Evolutionary conservation across 768 basidiomycete genomes (phyloP).

Genomic region (Lactifluus subvellereus): DNA sequence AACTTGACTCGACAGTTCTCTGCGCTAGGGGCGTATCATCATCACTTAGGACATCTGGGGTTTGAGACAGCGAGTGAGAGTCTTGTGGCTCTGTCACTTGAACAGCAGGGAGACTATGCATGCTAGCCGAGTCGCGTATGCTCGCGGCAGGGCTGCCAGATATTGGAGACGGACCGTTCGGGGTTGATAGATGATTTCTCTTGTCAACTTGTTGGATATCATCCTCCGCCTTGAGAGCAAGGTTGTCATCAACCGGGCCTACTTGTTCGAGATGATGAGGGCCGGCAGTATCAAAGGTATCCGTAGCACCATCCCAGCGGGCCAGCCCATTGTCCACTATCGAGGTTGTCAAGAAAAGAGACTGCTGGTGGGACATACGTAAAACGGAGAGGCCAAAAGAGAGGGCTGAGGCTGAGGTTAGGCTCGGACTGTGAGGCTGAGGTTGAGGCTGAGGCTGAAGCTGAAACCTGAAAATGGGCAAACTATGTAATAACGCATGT

Average conservation of each 20-base stretch:
- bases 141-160: slow-evolving; percentile 34
- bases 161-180: slow-evolving; percentile 35
- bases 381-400: not conserved
- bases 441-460: no score
- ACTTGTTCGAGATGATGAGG: slow-evolving; percentile 11
- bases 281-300: slow-evolving; percentile 8
- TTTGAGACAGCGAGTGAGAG: slow-evolving; percentile 33
- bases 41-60: slow-evolving; percentile 21
- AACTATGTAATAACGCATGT: not conserved
- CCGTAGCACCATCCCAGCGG: slow-evolving; percentile 13
- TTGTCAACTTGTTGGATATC: slow-evolving; percentile 19
- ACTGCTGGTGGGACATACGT: slow-evolving; percentile 20
- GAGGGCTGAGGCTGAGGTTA: not conserved
- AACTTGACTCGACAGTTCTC: slow-evolving; percentile 17
- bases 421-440: no score
- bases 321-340: slow-evolving; percentile 40
- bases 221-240: slow-evolving; percentile 22
- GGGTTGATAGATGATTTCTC: slow-evolving; percentile 22
- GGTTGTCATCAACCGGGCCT: slow-evolving; percentile 25
- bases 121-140: slow-evolving; percentile 46
- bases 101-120: slow-evolving; percentile 54
- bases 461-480: not conserved
- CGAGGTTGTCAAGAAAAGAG: slow-evolving; percentile 15
- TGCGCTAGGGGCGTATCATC: slow-evolving; percentile 24
- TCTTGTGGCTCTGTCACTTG: slow-evolving; percentile 42